Evolutionary conservation across 1,284 basidiomycete species (phyloP).

Genomic region (Ganoderma lucidum): DNA sequence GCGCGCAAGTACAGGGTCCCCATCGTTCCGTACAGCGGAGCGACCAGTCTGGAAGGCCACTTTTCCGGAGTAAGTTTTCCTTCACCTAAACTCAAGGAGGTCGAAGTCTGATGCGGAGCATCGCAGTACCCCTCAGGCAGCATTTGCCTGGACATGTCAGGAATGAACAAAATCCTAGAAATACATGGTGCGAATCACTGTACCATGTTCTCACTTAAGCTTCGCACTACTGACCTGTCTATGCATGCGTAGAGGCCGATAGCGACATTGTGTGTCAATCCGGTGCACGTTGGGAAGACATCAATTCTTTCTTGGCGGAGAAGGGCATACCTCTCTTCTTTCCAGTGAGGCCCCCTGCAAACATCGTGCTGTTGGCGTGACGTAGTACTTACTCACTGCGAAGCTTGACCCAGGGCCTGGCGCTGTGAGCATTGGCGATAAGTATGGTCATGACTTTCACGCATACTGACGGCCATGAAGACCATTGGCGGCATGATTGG

Average conservation of each 20-base stretch:
- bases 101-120: not conserved
- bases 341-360: constrained; percentile 61
- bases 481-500: constrained; percentile 94
- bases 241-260: constrained; percentile 66
- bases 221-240: not conserved
- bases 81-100: not conserved
- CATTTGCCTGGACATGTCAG: constrained; percentile 74
- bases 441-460: not conserved
- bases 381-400: not conserved
- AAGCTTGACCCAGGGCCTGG: constrained; percentile 81
- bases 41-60: constrained; percentile 69
- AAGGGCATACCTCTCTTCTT: constrained; percentile 88
- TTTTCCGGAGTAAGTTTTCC: constrained; percentile 37
- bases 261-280: constrained; percentile 85
- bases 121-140: constrained; percentile 38
- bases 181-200: constrained; percentile 65
- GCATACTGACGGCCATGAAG: not conserved
- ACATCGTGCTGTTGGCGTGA: not conserved
- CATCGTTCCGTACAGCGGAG: constrained; percentile 67
- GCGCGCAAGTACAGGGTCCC: constrained; percentile 65
- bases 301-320: constrained; percentile 80
- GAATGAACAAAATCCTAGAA: constrained; percentile 85
- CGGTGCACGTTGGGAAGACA: constrained; percentile 85
- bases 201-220: no score
- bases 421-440: constrained; percentile 47